Base-by-base conservation (phyloP, 2,329 filamentous ascomycete genomes). In the Beauveria rudraprayagi region DNA sequence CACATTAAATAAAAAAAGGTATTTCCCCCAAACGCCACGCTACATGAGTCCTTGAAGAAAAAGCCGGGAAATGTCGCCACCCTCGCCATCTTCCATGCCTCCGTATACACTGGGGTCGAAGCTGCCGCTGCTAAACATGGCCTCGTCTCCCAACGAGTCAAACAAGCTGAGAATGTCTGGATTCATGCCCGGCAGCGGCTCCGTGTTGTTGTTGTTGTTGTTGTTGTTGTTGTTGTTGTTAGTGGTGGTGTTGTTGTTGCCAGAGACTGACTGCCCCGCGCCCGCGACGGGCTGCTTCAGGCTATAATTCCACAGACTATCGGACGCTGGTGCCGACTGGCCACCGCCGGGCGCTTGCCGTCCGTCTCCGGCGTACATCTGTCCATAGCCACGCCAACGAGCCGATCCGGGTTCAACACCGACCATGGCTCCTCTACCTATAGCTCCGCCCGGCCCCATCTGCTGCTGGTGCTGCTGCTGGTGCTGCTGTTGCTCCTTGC, bases 81-180 rank as follows among this genome's bases (percentile, higher is more conserved):
- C 69, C 5, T 68, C 63, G 3, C 64, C 66, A 3, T 63, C 41
- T 48, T 54, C 3, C 57, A 40, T 5, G 61, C 57, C 5, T 65
- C 67, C 0, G 64, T 63, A 4, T 63, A 63, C 8, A 64, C 62
- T 6, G 64, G 63, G 0, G 63, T 61, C 3, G 40, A 51, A 34
- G 65, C 53, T 1, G 61, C 65, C 64, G 3, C 64, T 57, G 1
- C 64, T 53, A 10, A 69, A 64, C 19, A 68, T 64, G 3, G 67
- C 67, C 5, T 69, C 70, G 47, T 73, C 70, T 0, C 69, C 72
- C 19, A 75, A 71, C 0, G 69, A 68, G 44, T 75, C 70, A 56
- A 76, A 76, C 1, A 76, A 63, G 17, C 68, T 68, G 19, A 76
- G 59, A 1, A 76, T 64, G 5, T 75, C 71, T n/a, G 68, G 70